Conservation (phyloP, 768 basidiomycete genomes). For the Tylopilus subfusipes region DNA sequence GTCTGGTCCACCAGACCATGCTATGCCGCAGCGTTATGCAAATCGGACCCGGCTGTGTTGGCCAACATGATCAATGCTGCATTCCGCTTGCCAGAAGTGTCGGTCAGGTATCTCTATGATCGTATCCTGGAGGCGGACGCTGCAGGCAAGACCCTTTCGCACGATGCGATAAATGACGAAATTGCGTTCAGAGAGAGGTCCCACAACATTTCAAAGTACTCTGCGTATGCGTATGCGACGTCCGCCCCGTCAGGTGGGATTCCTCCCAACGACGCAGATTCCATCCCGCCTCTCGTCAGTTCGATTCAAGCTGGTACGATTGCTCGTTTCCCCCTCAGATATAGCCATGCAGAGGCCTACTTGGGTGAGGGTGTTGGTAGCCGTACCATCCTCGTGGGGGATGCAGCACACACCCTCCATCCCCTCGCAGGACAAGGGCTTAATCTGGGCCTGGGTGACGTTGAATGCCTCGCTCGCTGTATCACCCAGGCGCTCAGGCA, state of each 20-base stretch:
- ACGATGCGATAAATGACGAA: constrained; percentile 53
- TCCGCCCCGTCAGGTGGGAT: constrained; percentile 41
- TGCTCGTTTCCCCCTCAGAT: constrained; percentile 88
- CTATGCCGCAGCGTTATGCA: constrained; percentile 68
- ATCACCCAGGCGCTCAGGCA: constrained; percentile 52
- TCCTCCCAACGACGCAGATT: constrained; percentile 57
- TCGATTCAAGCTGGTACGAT: constrained; percentile 67
- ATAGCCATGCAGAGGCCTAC: constrained; percentile 84
- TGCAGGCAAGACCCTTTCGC: constrained; percentile 44
- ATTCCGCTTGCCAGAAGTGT: constrained; percentile 77
- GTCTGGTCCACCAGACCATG: constrained; percentile 91
- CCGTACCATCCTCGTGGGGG: constrained; percentile 88
- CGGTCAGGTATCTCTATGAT: constrained; percentile 62
- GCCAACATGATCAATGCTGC: constrained; percentile 83
- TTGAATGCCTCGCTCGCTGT: constrained; percentile 62
- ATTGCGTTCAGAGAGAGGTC: constrained; percentile 71
- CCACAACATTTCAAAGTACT: constrained; percentile 60
- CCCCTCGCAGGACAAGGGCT: constrained; percentile 96
- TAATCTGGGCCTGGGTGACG: constrained; percentile 91
- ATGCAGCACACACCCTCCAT: constrained; percentile 93
- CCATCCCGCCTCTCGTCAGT: constrained; percentile 71
- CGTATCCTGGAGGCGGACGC: constrained; percentile 55
- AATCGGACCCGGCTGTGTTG: constrained; percentile 61
- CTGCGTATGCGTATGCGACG: constrained; percentile 55
- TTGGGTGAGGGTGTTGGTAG: constrained; percentile 63